Base-by-base conservation (phyloP, 768 basidiomycete genomes). In the Russula emetica region DNA sequence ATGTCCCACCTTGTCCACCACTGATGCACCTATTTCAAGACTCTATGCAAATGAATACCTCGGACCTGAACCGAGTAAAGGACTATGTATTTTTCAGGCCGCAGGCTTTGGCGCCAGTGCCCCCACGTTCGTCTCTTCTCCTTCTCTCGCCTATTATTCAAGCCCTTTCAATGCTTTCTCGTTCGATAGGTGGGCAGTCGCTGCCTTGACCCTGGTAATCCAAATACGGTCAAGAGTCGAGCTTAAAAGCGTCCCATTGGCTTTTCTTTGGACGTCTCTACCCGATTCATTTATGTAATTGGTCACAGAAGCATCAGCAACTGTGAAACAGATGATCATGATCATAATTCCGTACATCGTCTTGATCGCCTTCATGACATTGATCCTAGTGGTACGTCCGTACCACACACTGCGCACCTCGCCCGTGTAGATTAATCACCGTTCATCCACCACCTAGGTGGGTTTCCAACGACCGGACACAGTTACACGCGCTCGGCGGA, bases 21-120 rank as follows among this genome's bases (percentile, higher is more conserved):
- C 42, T 51, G 30, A 58, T 14, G 18, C 52, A 8, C 38, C 22
- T 22, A 16, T n/a, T 28, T 44, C 42, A 52, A 66, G 64, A 10
- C 26, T 66, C 10, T 66, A 66, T 26, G 16, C 61, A 36, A 36
- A 62, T 38, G 34, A 66, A 32, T 66, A 62, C 36, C 28, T 44
- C 34, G 64, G 64, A 4, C 64, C 64, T 3, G 60, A 62, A 53
- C 64, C 64, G 36, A 53, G 42, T 5, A 62, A 50, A 24, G 20
- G 2, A 16, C 32, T 63, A 36, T 63, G 57, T 52, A 26, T 63
- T 30, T 18, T 63, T 28, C 65, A 63, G 50, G 64, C 64, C 8
- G 64, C 64, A 14, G 36, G 24, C 8, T 56, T 65, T 34, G 65
- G 62, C 45, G 57, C 56, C 26, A 22, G 44, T 16, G 55, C 44